Conservation (phyloP, 2,329 filamentous ascomycete genomes). For the Helminthosporium solani region DNA sequence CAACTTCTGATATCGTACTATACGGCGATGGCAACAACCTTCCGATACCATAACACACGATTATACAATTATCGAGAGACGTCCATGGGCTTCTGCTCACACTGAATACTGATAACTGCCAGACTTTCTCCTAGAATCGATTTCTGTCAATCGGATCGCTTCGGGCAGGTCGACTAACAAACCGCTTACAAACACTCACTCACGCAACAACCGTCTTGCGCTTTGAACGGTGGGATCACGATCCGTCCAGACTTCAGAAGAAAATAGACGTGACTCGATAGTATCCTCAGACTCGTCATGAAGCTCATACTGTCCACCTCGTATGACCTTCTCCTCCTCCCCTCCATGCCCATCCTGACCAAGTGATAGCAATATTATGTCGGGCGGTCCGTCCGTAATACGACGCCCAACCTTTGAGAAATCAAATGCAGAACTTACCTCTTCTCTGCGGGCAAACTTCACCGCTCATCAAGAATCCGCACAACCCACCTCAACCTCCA, state of each 20-base stretch:
- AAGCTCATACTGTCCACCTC: constrained; percentile 84
- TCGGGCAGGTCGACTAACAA: no score
- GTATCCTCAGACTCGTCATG: constrained; percentile 51
- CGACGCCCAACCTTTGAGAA: constrained; percentile 74
- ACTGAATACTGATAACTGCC: no score
- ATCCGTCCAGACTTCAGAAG: neutral
- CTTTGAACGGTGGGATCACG: neutral
- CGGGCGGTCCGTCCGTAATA: constrained; percentile 78
- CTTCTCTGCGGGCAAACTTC: constrained; percentile 83
- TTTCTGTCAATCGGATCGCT: no score
- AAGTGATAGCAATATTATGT: constrained; percentile 82
- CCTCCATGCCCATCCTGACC: constrained; percentile 27
- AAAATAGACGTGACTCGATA: neutral
- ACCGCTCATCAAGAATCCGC: constrained; percentile 69
- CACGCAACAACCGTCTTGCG: neutral
- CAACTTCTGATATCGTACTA: neutral
- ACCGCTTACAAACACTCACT: constrained; percentile 22
- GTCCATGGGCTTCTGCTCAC: neutral
- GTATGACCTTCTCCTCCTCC: constrained; percentile 54
- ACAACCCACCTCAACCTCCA: constrained; percentile 32
- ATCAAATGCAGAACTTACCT: constrained; percentile 91
- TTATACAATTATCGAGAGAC: neutral
- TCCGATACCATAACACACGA: no score
- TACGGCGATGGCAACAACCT: no score
- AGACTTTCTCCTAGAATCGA: no score